phyloP scores from a whole-genome alignment of 805 yeast species.

The Nakazawaea holstii region DNA sequence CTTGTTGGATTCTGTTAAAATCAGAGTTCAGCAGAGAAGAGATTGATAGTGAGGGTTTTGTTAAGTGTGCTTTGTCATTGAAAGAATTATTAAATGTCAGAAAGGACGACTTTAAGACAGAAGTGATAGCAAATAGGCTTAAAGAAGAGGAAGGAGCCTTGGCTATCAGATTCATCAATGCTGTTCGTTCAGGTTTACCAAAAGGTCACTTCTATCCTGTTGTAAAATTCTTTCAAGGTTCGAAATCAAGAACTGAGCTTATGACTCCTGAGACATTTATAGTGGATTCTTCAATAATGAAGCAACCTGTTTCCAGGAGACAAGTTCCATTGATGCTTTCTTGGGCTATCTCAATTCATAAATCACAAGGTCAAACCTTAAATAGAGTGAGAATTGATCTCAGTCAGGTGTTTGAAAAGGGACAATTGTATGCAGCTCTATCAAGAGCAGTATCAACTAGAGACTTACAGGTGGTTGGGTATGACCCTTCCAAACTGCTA shows the following conservation, averaged over 20 bases:
- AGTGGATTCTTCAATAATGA: conserved; percentile 23
- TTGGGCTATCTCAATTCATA: conserved; percentile 83
- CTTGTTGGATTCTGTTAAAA: conserved; percentile 20
- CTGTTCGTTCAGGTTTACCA: conserved; percentile 19
- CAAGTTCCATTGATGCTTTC: conserved; percentile 71
- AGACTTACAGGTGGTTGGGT: no score
- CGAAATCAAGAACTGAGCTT: conserved; percentile 19
- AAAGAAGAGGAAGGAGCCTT: conserved; percentile 10
- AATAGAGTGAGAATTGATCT: conserved; percentile 66
- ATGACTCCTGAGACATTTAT: conserved; percentile 30
- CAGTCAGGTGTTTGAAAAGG: conserved; percentile 63
- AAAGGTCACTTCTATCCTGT: conserved; percentile 32
- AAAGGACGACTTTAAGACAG: no score
- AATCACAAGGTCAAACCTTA: conserved; percentile 81
- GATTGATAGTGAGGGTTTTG: conserved; percentile 15
- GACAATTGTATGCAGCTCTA: conserved; percentile 59
- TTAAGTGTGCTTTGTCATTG: conserved; percentile 22
- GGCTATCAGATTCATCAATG: not conserved
- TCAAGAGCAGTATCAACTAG: conserved; percentile 59
- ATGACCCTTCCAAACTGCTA: no score
- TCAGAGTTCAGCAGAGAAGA: conserved; percentile 6
- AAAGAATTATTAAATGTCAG: conserved; percentile 11
- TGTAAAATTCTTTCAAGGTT: conserved; percentile 33
- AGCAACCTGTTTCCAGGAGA: conserved; percentile 24
- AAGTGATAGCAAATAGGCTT: conserved; percentile 1